These are phyloP conservation scores for Cytospora piceae DNA, from an alignment of 2,329 filamentous ascomycete genomes.

Conservation along the genomic window DNA sequence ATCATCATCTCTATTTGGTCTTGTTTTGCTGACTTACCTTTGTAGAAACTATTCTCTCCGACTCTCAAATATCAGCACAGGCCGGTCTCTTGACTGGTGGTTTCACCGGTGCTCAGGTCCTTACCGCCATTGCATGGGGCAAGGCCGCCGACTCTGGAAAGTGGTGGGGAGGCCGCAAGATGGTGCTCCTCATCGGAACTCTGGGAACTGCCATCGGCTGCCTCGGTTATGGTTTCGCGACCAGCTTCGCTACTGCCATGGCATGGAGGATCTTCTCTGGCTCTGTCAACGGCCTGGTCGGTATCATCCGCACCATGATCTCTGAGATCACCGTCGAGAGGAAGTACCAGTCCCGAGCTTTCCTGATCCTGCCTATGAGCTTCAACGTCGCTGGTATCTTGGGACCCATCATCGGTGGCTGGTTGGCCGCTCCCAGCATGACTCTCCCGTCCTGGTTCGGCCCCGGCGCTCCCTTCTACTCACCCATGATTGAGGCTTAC, in stretches of 20 bases:
- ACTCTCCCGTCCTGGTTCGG: slow-evolving; percentile 68
- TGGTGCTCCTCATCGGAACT: slow-evolving; percentile 70
- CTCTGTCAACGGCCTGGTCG: slow-evolving; percentile 53
- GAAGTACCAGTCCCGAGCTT: slow-evolving; percentile 52
- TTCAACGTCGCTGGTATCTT: slow-evolving; percentile 53
- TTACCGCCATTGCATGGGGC: slow-evolving; percentile 76
- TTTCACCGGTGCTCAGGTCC: slow-evolving; percentile 74
- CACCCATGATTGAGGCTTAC: slow-evolving; percentile 66
- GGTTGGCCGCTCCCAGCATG: slow-evolving; percentile 67
- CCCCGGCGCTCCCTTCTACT: slow-evolving; percentile 59
- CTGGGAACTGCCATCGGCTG: slow-evolving; percentile 69
- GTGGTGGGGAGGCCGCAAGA: slow-evolving; percentile 64
- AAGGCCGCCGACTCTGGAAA: slow-evolving; percentile 60
- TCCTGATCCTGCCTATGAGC: slow-evolving; percentile 52
- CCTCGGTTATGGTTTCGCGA: slow-evolving; percentile 73
- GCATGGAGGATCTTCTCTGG: slow-evolving; percentile 70
- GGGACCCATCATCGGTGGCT: slow-evolving; percentile 61
- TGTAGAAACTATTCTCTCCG: slow-evolving; percentile 49
- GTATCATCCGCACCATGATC: slow-evolving; percentile 54
- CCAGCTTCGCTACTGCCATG: slow-evolving; percentile 65
- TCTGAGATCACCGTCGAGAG: slow-evolving; percentile 54
- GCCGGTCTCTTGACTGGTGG: slow-evolving; percentile 71
- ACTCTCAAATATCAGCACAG: slow-evolving; percentile 64
- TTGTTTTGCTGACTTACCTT: not conserved
- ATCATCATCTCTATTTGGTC: too few relatives aligned